Percentiles rank a stretch among this genome's conserved stretches.
phyloP scores from a whole-genome alignment of 2,329 filamentous ascomycete genomes.

The Alternaria arborescens region DNA sequence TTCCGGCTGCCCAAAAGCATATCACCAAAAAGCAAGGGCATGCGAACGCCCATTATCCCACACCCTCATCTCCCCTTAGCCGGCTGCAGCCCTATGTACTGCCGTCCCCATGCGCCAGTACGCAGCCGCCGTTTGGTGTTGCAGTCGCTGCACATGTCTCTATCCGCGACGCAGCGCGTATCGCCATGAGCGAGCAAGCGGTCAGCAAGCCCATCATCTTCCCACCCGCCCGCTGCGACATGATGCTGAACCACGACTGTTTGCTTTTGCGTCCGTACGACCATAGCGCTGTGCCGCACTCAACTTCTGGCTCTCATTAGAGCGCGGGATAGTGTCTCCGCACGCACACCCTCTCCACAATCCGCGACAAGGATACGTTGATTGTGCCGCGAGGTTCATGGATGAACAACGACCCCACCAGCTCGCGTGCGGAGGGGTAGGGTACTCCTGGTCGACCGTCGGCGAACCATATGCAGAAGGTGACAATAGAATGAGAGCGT shows the following conservation, averaged over 20 bases:
- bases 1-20: constrained; percentile 19
- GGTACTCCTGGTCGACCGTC: constrained; percentile 19
- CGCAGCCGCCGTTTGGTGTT: constrained; percentile 17
- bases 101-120: constrained; percentile 21
- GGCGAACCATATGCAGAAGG: constrained; percentile 39
- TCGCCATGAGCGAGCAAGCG: constrained; percentile 14
- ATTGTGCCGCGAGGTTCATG: constrained; percentile 31
- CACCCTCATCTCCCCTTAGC: constrained; percentile 23
- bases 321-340: constrained; percentile 36
- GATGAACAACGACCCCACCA: constrained; percentile 35
- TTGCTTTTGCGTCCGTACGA: constrained; percentile 22
- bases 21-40: constrained; percentile 34
- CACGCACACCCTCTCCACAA: constrained; percentile 29
- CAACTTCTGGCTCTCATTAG: constrained; percentile 15
- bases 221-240: constrained; percentile 9
- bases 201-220: constrained; percentile 7
- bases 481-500: constrained; percentile 32
- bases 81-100: constrained; percentile 37
- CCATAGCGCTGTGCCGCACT: constrained; percentile 16
- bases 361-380: constrained; percentile 29
- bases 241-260: constrained; percentile 6
- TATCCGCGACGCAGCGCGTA: constrained; percentile 22
- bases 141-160: constrained; percentile 21
- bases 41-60: constrained; percentile 22
- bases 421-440: constrained; percentile 30